phyloP scores from a whole-genome alignment of 78 protist species.

The Bodo saltans region DNA sequence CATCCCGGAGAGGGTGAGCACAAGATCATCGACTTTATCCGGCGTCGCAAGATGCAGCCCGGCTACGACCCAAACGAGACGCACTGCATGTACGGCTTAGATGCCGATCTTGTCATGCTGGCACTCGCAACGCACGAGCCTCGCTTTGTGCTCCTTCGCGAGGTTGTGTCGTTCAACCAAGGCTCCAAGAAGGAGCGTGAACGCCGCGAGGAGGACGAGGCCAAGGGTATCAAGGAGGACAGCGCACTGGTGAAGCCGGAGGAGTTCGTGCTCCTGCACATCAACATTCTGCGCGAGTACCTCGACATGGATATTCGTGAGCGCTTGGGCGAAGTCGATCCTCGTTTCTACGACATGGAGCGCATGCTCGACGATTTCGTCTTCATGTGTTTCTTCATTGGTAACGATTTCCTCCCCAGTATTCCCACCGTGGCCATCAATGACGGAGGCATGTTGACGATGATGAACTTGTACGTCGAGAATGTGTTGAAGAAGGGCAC shows the following conservation, averaged over 20 bases:
- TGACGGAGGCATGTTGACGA: slow-evolving; percentile 32
- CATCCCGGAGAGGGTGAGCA: slow-evolving; percentile 95
- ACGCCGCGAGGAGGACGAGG: not conserved
- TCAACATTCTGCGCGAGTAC: slow-evolving; percentile 56
- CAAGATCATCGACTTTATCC: slow-evolving; percentile 87
- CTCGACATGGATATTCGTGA: slow-evolving; percentile 45
- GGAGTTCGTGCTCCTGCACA: slow-evolving; percentile 47
- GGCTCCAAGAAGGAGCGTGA: slow-evolving; percentile 26
- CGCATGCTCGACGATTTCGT: slow-evolving; percentile 79
- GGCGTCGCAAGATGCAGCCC: slow-evolving; percentile 59
- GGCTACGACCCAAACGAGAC: slow-evolving; percentile 61
- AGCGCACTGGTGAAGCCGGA: not conserved
- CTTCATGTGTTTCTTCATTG: slow-evolving; percentile 72
- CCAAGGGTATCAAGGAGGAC: slow-evolving; percentile 17
- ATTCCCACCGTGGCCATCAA: slow-evolving; percentile 66
- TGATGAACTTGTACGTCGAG: slow-evolving; percentile 35
- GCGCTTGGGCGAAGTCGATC: too few species aligned
- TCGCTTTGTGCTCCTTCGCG: slow-evolving; percentile 71
- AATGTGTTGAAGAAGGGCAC: not conserved
- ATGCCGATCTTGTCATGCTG: slow-evolving; percentile 91
- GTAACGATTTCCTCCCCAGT: slow-evolving; percentile 94
- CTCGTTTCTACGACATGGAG: slow-evolving; percentile 47
- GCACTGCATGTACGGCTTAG: slow-evolving; percentile 91
- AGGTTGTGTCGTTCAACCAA: slow-evolving; percentile 44
- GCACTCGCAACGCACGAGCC: slow-evolving; percentile 86